Evolutionary conservation across 169 alveolate genomes (phyloP), one percentile per base, ranked within the genome.

Genomic region (Plasmodium yoelii): DNA sequence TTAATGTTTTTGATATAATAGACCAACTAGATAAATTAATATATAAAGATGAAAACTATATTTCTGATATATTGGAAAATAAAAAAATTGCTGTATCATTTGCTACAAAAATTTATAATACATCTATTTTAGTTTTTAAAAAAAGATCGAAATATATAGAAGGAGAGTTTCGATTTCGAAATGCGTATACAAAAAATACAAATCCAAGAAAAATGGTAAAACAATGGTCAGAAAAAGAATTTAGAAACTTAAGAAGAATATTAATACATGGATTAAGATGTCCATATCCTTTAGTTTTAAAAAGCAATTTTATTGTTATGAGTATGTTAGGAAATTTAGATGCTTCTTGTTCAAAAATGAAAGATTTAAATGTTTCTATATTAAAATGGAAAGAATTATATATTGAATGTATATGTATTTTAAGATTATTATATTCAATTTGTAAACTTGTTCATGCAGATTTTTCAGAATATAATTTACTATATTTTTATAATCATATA

Each of bases 171-270:
- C 95, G 99, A 74, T 99, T 98, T 90, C 96, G 99, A 91, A 95
- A 97, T 71, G 99, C 99, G 8, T 98, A 98, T 88, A 95, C 93
- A 24, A 93, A 92, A 59, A 93, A 94, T 47, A 94, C 98, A 65
- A 99, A 99, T 86, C 99, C 99, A 10, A 93, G 99, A 63, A 98
- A 98, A 92, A 99, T 98, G 99, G 99, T 98, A 1, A 95, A 97
- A 56, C 98, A 97, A 77, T 99, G 99, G 99, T 99, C 99, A 34
- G 99, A 98, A 95, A 99, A 99, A 95, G 99, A 98, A 92, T 95
- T 97, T 65, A 89, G 99, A 70, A 98, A 99, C 91, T 92, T 98
- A 60, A 96, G 97, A 90, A 95, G 99, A 74, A 92, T 98, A 15
- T 93, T 95, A 60, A 92, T 94, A 80, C 94, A 97, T 49, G 98